phyloP scores from a whole-genome alignment of 495 filamentous ascomycete genomes.

The Aeminium ludgeri region DNA sequence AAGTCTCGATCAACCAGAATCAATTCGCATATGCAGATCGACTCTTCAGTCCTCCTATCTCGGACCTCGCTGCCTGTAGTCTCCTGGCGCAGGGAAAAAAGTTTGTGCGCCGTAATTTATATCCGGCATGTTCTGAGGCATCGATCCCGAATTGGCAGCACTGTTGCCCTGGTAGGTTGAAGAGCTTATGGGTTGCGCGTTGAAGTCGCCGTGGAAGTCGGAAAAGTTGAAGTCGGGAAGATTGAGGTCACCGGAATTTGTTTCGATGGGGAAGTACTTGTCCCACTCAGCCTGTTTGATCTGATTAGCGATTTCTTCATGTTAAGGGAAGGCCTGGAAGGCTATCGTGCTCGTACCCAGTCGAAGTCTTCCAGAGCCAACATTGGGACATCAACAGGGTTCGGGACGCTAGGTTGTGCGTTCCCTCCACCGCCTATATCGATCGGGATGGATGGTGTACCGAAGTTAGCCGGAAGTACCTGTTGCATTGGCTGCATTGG shows the following conservation, averaged over 20 bases:
- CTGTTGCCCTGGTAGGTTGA: background rate
- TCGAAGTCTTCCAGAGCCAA: conserved; percentile 13
- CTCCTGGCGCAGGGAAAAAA: too few relatives aligned
- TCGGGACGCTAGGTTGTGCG: conserved; percentile 1
- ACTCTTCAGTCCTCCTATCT: too few relatives aligned
- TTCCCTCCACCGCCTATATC: conserved; percentile 1
- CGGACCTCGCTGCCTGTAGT: background rate
- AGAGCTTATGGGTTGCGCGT: conserved; percentile 1
- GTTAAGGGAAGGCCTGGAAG: background rate
- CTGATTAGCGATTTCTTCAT: background rate
- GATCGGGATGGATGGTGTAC: conserved; percentile 7
- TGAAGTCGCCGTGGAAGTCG: conserved; percentile 6
- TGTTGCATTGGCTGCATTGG: background rate
- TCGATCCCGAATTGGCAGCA: too few relatives aligned
- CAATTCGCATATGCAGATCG: too few relatives aligned
- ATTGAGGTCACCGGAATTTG: conserved; percentile 14
- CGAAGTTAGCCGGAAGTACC: conserved; percentile 4
- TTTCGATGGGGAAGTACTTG: conserved; percentile 13
- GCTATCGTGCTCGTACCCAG: conserved; percentile 5
- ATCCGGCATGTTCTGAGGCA: too few relatives aligned
- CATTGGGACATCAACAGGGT: conserved; percentile 7
- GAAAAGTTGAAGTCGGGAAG: conserved; percentile 11
- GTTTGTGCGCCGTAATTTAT: background rate
- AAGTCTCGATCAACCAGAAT: too few relatives aligned
- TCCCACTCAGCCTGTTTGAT: conserved; percentile 12